Percentiles rank a stretch among this genome's conserved stretches.
Evolutionary conservation across 1,139 yeast genomes (phyloP).

Genomic region (Diutina ranongensis): DNA sequence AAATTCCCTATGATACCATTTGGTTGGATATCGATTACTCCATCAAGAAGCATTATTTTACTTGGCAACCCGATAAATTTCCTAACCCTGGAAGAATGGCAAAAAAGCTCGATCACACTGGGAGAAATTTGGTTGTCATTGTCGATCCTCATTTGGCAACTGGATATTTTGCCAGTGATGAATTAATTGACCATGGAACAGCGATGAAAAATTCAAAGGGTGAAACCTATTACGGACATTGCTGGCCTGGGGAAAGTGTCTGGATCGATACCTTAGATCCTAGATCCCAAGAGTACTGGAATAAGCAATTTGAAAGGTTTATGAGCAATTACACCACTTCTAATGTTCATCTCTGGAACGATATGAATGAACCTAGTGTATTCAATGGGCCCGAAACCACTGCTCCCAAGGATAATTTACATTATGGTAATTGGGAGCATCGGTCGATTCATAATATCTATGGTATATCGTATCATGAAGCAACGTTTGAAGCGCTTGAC

Average conservation of each 20-base stretch:
- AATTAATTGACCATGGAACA: constrained; percentile 24
- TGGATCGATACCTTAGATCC: constrained; percentile 88
- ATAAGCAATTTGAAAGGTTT: constrained; percentile 16
- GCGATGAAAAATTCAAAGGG: constrained; percentile 29
- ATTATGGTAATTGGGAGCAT: constrained; percentile 76
- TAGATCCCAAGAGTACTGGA: constrained; percentile 51
- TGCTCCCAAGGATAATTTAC: constrained; percentile 71
- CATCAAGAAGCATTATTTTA: constrained; percentile 74
- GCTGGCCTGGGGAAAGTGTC: constrained; percentile 97
- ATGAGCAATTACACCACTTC: constrained; percentile 41
- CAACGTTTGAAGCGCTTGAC: constrained; percentile 49
- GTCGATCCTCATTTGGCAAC: constrained; percentile 87
- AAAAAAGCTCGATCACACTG: constrained; percentile 50
- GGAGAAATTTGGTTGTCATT: constrained; percentile 72
- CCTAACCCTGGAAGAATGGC: constrained; percentile 67
- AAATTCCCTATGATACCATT: constrained; percentile 81
- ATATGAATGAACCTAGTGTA: constrained; percentile 96
- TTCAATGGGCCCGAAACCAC: constrained; percentile 93
- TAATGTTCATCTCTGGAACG: constrained; percentile 88
- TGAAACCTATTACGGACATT: constrained; percentile 63
- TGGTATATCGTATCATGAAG: constrained; percentile 71
- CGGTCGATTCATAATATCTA: constrained; percentile 81
- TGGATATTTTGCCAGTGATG: constrained; percentile 54
- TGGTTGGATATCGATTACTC: constrained; percentile 97
- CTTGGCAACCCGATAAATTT: constrained; percentile 73